phyloP scores from a whole-genome alignment of 1,284 basidiomycete species.

The Heterobasidion parviporum region DNA sequence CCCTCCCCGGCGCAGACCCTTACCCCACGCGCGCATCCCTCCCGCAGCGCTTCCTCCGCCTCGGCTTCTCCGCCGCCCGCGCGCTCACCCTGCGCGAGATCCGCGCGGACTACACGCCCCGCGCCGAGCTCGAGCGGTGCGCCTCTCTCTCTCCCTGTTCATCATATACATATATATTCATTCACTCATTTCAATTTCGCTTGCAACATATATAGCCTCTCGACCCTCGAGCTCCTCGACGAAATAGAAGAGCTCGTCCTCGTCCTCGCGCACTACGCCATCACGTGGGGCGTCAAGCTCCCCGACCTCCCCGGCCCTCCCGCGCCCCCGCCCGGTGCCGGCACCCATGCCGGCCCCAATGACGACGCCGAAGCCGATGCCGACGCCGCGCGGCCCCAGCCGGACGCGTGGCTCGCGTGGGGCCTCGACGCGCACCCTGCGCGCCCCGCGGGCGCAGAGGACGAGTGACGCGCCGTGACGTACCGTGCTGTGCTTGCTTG shows the following conservation, averaged over 20 bases:
- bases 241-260: constrained; percentile 90
- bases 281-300: constrained; percentile 62
- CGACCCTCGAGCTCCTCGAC: constrained; percentile 76
- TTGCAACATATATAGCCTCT: constrained; percentile 28
- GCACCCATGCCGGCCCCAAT: no score
- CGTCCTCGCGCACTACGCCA: constrained; percentile 80
- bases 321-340: no score
- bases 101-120: constrained; percentile 42
- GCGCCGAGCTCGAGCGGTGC: constrained; percentile 48
- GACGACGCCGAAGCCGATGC: no score
- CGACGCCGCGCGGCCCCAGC: no score
- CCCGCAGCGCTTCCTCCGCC: constrained; percentile 49
- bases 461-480: no score
- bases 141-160: background rate
- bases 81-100: constrained; percentile 66
- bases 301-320: background rate
- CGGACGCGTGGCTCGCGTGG: no score
- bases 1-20: constrained; percentile 64
- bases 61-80: constrained; percentile 45
- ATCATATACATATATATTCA: no score
- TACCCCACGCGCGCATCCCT: constrained; percentile 55
- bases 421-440: no score
- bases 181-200: no score
- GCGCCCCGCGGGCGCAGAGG: no score
- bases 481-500: no score